Conservation (phyloP, 2,329 filamentous ascomycete genomes). For the Fusarium papillatum region DNA sequence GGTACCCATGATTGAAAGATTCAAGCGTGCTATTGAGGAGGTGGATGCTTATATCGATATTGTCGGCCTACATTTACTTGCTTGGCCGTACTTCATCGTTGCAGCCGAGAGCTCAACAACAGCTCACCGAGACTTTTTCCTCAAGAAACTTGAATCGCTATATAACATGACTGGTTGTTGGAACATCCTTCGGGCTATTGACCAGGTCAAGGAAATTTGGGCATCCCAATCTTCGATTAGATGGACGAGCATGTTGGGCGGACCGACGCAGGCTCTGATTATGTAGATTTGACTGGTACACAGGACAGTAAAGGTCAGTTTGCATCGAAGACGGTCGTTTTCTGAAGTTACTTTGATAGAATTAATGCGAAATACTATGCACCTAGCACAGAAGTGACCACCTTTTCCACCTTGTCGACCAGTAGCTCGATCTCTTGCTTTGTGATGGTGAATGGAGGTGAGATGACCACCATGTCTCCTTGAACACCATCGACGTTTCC, state of each 20-base stretch:
- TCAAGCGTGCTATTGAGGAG: constrained; percentile 29
- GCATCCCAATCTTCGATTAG: constrained; percentile 37
- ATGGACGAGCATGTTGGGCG: constrained; percentile 39
- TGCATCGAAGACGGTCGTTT: neutral
- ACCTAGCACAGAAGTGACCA: constrained; percentile 13
- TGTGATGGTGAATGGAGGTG: constrained; percentile 27
- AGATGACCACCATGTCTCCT: constrained; percentile 32
- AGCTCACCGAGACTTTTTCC: constrained; percentile 36
- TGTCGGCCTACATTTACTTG: constrained; percentile 31
- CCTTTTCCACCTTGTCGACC: constrained; percentile 16
- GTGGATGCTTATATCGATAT: constrained; percentile 37
- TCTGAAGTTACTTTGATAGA: neutral
- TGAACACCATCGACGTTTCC: constrained; percentile 18
- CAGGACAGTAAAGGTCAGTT: neutral
- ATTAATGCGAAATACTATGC: neutral
- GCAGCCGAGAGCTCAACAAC: constrained; percentile 37
- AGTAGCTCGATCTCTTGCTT: constrained; percentile 12
- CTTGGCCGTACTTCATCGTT: constrained; percentile 40
- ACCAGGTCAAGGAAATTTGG: constrained; percentile 41
- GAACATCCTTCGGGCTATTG: constrained; percentile 39
- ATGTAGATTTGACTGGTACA: constrained; percentile 22
- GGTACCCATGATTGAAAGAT: constrained; percentile 25
- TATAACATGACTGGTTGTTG: constrained; percentile 34
- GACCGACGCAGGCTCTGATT: constrained; percentile 40
- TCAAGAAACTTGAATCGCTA: constrained; percentile 31